Conservation (phyloP, 2,329 filamentous ascomycete genomes). For the Diaporthe ilicicola region DNA sequence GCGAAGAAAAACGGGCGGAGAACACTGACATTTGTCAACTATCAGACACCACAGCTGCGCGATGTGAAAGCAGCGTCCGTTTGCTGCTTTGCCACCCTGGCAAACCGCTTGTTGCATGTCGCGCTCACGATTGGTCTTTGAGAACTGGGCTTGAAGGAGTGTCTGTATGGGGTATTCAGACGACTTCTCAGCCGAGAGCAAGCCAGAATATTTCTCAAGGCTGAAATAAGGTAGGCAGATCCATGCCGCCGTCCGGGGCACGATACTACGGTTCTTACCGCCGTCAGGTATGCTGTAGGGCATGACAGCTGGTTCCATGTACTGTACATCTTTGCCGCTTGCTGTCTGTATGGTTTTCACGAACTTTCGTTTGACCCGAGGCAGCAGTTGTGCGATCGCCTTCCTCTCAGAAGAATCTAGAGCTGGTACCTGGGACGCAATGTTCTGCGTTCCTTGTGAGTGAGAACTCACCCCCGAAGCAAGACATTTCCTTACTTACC, state of each 20-base stretch:
- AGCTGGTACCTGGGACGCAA: background rate
- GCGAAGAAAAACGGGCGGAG: background rate
- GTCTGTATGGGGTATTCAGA: slow-evolving; percentile 51
- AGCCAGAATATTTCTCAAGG: background rate
- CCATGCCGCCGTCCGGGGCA: background rate
- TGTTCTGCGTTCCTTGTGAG: background rate
- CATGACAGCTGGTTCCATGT: background rate
- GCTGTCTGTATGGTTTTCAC: background rate
- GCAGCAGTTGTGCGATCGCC: background rate
- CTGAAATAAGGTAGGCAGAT: background rate
- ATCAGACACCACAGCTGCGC: background rate
- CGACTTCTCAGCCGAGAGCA: background rate
- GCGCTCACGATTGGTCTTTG: slow-evolving; percentile 47
- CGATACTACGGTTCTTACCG: background rate
- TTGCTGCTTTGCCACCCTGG: slow-evolving; percentile 41
- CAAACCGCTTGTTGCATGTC: slow-evolving; percentile 58
- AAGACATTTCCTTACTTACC: background rate
- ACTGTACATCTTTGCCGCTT: background rate
- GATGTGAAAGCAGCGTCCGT: background rate
- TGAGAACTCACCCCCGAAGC: no score
- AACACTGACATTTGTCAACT: background rate
- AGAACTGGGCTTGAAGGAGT: slow-evolving; percentile 53
- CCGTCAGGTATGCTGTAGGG: background rate
- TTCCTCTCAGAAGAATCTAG: background rate
- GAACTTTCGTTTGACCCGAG: background rate